Base-by-base conservation (phyloP, 306 rosid species). In the Begonia loranthoides region DNA sequence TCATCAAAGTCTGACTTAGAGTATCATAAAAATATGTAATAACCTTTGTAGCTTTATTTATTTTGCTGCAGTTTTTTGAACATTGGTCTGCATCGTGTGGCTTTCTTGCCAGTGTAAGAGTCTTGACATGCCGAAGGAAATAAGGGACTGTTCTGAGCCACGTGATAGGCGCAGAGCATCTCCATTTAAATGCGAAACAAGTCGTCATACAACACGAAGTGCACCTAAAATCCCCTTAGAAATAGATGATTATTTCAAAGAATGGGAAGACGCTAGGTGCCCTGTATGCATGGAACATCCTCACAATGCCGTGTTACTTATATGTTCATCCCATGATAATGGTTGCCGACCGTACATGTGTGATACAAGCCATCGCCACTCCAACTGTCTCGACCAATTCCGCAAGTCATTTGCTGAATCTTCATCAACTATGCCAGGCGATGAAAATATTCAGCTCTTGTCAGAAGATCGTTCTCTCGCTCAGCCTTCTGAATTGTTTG, bases 301-400 rank as follows among this genome's bases (percentile, higher is more conserved):
- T 47, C 99, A 92, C 70, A 92, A 86, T 69, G 88, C 96, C 12
- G 94, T 92, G 73, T 84, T 92, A 12, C 96, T 92, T 43, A 71
- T 86, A 21, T 92, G 99, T 65, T 82, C 99, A 17, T 86, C 99
- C 22, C 79, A 80, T 52, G 94, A 76, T 56, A 86, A 78, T 63
- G 95, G 99, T 21, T 92, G 96, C 69, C 96, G 96, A 38, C 96
- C 99, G 44, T 92, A 76, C 79, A 92, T 92, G 99, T 92, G 99
- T 57, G 78, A 92, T 75, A 92, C 99, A 38, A 92, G 99, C 71
- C 71, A 79, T 67, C 99, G 99, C 63, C 99, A 92, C 75, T 92
- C 99, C 34, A 92, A 92, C 64, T 92, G 99, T 67, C 84, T 86
- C 24, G 96, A 92, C 73, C 96, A 83, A 73, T 92, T 83, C 72